Evolutionary conservation across 805 yeast species (phyloP), one percentile per base, ranked within the genome.

Genomic region (Diddensiella santjacobensis): DNA sequence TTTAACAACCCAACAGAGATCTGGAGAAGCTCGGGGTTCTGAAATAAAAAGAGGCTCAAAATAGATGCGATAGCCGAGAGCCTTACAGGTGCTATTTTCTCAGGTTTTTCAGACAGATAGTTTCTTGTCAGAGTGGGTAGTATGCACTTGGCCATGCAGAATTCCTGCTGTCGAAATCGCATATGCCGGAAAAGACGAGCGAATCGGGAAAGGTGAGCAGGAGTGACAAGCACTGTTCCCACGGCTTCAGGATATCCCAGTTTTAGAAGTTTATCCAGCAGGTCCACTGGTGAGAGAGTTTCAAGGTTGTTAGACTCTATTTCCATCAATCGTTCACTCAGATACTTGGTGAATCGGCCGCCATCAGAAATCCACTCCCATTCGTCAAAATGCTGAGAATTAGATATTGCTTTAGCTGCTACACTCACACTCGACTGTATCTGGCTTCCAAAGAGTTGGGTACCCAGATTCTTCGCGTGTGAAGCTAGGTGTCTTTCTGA

Each of bases 161-260:
- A 22, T 26, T 44, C 26, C 45, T 52, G 55, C 38, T 53, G 56
- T 3, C 51, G 24, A 1, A 48, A 44, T 3, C 57, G 37, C 44
- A 61, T 33, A 13, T 15, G 6, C 3, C 15, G 6, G 22, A 31
- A 51, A 3, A 48, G 23, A 11, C 3, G 2, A 6, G 19, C 3
- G 3, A 50, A 42, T 13, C 36, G 38, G 26, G 18, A 22, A 17
- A 48, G 42, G n/a, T 39, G 40, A 20, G 49, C 40, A 1, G 18
- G 8, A 2, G 40, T 19, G 3, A 65, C 23, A 2, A 47, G 41
- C 15, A 46, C 40, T 18, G 19, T n/a, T 2, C 51, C 40, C 4
- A 49, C 47, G 5, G 18, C 50, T 30, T 26, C 13, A 2, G 64
- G 55, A 15, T 51, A 54, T 10, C 65, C 67, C 20, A 62, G 49